Conservation (phyloP, 805 yeast genomes). For the Naumovozyma dairenensis region DNA sequence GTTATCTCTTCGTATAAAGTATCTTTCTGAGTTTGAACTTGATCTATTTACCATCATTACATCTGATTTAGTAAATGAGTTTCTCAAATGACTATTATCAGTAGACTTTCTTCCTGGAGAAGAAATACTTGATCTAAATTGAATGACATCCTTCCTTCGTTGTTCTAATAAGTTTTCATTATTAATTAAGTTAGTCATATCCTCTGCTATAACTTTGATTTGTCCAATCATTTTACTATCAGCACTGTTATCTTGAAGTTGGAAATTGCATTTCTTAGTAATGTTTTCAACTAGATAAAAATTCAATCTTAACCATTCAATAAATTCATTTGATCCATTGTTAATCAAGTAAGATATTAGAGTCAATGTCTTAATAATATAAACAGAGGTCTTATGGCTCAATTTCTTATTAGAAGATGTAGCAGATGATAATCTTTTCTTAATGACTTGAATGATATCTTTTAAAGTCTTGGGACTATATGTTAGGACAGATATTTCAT, state of each 20-base stretch:
- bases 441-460: slow-evolving; percentile 33
- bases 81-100: slow-evolving; percentile 24
- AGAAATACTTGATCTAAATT: slow-evolving; percentile 27
- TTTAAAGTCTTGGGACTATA: slow-evolving; percentile 31
- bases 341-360: slow-evolving; percentile 42
- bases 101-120: slow-evolving; percentile 29
- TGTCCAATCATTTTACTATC: slow-evolving; percentile 31
- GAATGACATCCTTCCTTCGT: slow-evolving; percentile 20
- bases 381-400: slow-evolving; percentile 30
- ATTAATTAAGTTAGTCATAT: slow-evolving; percentile 27
- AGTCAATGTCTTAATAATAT: slow-evolving; percentile 42
- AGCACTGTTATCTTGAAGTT: slow-evolving; percentile 25
- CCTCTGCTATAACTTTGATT: slow-evolving; percentile 32
- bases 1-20: background rate
- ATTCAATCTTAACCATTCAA: slow-evolving; percentile 36
- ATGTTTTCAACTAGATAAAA: slow-evolving; percentile 25
- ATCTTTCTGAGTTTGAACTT: background rate
- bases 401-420: slow-evolving; percentile 10
- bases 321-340: slow-evolving; percentile 44
- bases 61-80: background rate
- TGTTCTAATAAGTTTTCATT: slow-evolving; percentile 21
- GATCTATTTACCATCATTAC: background rate
- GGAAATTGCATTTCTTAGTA: slow-evolving; percentile 28
- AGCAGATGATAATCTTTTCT: slow-evolving; percentile 30
- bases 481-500: slow-evolving; percentile 41